Evolutionary conservation across 2,329 filamentous ascomycete species (phyloP), one percentile per base, ranked within the genome.

Genomic region (Colletotrichum tropicicola): DNA sequence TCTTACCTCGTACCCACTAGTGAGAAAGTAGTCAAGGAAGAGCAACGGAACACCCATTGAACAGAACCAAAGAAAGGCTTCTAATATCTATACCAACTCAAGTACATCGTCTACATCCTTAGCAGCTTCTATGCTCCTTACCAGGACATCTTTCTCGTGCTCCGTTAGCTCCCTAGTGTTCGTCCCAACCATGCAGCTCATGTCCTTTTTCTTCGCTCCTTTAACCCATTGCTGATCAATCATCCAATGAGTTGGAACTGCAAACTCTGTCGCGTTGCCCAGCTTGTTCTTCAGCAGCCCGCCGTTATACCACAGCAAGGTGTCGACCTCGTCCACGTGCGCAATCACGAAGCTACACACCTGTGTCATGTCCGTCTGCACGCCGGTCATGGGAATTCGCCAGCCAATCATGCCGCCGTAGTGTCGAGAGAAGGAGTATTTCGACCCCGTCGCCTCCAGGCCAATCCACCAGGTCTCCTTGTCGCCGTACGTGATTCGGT

Each of bases 391-490:
- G 10, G 61, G 61, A 35, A 19, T 41, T n/a, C 43, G 65, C 75
- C 78, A 77, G 1, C 81, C 81, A 0, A 79, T 67, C 7, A 82
- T 78, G 2, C 77, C 74, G 1, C 75, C 80, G 48, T 83, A 82
- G 51, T 80, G 77, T 28, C 69, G 58, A 6, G 80, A 78, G 60
- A 83, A 82, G 2, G 73, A 70, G 53, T 82, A 82, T 0, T 52
- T 64, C 0, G 77, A 73, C 4, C 75, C 76, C 3, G 75, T 73
- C 1, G 82, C 71, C 60, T 83, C 81, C 7, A 82, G 72, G 0
- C 80, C 80, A 21, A 83, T 72, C 81, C 80, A 83, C 73, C 76
- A 83, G 1, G 74, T 79, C 66, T 83, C 81, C 66, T 83, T 83
- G 37, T 83, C 81, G 0, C 81, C 81, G 21, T 83, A 78, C 0